Conservation (phyloP, 768 basidiomycete species). For the Collybia nuda region DNA sequence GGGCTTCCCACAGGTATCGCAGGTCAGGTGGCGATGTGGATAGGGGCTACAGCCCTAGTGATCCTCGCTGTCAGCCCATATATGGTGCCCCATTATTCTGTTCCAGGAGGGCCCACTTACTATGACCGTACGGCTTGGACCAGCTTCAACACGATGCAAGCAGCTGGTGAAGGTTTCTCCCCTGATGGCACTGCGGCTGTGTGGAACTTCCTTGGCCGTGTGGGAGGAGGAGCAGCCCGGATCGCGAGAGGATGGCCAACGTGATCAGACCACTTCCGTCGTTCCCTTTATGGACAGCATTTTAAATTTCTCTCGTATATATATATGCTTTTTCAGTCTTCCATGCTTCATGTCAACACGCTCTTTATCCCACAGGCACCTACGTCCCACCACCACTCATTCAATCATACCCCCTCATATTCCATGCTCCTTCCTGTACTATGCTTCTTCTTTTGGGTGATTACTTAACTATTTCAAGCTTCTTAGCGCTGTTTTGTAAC, state of each 20-base stretch:
- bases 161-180: constrained; percentile 68
- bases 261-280: constrained; percentile 24
- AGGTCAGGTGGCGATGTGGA: constrained; percentile 54
- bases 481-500: neutral
- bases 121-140: constrained; percentile 81
- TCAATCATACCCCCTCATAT: too few species aligned
- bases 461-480: neutral
- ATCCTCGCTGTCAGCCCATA: constrained; percentile 63
- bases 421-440: neutral
- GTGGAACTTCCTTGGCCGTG: constrained; percentile 69
- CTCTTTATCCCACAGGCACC: neutral
- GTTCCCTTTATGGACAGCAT: neutral
- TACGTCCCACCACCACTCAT: constrained; percentile 4
- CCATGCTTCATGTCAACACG: constrained; percentile 3
- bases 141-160: constrained; percentile 73
- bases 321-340: neutral
- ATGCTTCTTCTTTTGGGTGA: neutral
- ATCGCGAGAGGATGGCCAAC: constrained; percentile 80
- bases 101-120: constrained; percentile 68
- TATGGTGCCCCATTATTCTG: constrained; percentile 51
- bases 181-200: constrained; percentile 59
- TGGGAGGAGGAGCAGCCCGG: constrained; percentile 74
- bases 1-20: constrained; percentile 33
- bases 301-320: constrained; percentile 2
- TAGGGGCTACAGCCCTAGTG: constrained; percentile 62